phyloP scores from a whole-genome alignment of 2,329 filamentous ascomycete species.

The Elsinoe ampelina region DNA sequence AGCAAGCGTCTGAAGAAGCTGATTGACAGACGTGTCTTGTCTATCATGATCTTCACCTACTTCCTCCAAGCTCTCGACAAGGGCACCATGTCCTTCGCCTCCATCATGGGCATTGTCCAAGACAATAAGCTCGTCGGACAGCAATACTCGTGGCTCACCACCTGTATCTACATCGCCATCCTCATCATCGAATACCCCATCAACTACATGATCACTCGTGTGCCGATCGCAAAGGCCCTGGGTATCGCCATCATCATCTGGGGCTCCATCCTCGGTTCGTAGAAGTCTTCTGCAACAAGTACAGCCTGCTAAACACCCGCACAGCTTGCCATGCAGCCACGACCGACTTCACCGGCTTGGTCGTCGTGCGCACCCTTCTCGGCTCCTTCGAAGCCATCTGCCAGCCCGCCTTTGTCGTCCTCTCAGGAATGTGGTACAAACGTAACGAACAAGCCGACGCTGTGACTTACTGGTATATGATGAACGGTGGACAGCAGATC shows the following conservation, averaged over 20 bases:
- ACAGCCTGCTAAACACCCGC: not conserved
- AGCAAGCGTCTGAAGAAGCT: slow-evolving; percentile 52
- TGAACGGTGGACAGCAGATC: slow-evolving; percentile 48
- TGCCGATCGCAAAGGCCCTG: slow-evolving; percentile 54
- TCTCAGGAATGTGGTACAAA: slow-evolving; percentile 63
- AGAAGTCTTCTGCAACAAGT: not conserved
- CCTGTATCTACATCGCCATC: slow-evolving; percentile 65
- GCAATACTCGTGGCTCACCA: slow-evolving; percentile 62
- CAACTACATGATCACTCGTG: slow-evolving; percentile 51
- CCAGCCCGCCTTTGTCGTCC: slow-evolving; percentile 58
- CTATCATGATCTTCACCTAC: slow-evolving; percentile 64
- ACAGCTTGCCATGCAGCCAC: slow-evolving; percentile 51
- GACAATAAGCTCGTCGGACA: slow-evolving; percentile 30
- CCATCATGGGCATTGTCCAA: slow-evolving; percentile 30
- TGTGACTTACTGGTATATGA: slow-evolving; percentile 55
- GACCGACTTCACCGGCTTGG: slow-evolving; percentile 50
- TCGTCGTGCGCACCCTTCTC: slow-evolving; percentile 54
- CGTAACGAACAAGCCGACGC: slow-evolving; percentile 52
- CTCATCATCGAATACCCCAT: slow-evolving; percentile 64
- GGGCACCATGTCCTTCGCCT: slow-evolving; percentile 45
- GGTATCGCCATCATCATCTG: slow-evolving; percentile 55
- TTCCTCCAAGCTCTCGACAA: slow-evolving; percentile 64
- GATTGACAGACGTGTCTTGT: slow-evolving; percentile 59
- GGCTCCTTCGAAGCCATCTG: slow-evolving; percentile 63
- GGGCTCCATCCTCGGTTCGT: slow-evolving; percentile 43